Percentiles rank a stretch among this genome's conserved stretches.
Conservation (phyloP, 208 protist genomes). For the Acanthamoeba comandoni region DNA sequence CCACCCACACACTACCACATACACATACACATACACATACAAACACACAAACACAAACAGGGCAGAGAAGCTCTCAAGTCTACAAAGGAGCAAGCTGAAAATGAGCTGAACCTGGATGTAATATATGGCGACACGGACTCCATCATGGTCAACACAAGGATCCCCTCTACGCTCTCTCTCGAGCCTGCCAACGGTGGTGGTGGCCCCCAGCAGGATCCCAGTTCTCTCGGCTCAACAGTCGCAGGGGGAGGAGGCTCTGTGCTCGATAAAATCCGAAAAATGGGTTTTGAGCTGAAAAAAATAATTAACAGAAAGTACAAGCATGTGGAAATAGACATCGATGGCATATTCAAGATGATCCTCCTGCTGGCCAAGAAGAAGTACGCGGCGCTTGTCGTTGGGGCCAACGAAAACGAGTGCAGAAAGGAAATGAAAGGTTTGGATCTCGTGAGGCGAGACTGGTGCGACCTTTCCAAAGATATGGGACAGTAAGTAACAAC, state of each 20-base stretch:
- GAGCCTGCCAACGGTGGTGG: too few relatives aligned
- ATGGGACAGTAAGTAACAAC: constrained; percentile 93
- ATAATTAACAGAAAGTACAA: constrained; percentile 97
- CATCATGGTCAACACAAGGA: constrained; percentile 98
- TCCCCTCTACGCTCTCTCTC: constrained; percentile 84
- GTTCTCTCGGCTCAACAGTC: not conserved
- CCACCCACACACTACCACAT: too few relatives aligned
- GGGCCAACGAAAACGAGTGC: constrained; percentile 27
- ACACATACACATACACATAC: too few relatives aligned
- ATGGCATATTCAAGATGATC: constrained; percentile 98
- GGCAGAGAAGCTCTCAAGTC: constrained; percentile 93
- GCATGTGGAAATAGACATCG: constrained; percentile 99
- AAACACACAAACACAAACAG: too few relatives aligned
- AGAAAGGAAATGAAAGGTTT: constrained; percentile 96
- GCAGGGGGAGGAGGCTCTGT: constrained; percentile 67
- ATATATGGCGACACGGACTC: constrained; percentile 99
- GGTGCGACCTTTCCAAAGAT: constrained; percentile 97
- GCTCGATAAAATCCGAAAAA: constrained; percentile 91
- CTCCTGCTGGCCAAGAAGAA: constrained; percentile 97
- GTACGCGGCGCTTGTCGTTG: constrained; percentile 92
- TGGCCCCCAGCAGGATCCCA: not conserved
- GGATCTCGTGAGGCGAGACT: constrained; percentile 99
- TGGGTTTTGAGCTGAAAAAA: constrained; percentile 93
- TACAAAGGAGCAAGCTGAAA: constrained; percentile 94
- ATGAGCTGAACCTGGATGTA: constrained; percentile 90